Conservation (phyloP, 2,329 filamentous ascomycete genomes). For the Pseudogymnoascus sp. region DNA sequence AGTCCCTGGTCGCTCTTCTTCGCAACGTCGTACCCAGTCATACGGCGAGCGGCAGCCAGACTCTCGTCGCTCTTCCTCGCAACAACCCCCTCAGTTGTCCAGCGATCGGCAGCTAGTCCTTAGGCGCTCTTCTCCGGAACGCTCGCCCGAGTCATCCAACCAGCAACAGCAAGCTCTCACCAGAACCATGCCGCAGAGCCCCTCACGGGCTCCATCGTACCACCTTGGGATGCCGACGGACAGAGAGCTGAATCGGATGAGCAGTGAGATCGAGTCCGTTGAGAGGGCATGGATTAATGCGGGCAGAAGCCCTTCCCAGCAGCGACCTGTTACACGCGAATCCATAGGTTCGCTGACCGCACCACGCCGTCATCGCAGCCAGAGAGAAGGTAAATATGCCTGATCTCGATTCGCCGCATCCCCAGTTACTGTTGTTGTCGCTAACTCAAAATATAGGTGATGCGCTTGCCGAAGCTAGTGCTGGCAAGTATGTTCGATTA, state of each 20-base stretch:
- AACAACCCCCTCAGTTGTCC: background rate
- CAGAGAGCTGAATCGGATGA: background rate
- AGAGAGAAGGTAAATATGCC: conserved; percentile 2
- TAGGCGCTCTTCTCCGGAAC: background rate
- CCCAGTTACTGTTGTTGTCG: background rate
- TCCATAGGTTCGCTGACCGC: background rate
- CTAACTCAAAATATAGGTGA: background rate
- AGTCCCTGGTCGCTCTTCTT: background rate
- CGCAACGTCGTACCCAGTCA: background rate
- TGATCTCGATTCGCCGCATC: background rate
- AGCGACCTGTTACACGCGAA: background rate
- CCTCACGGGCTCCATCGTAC: background rate
- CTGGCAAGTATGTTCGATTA: background rate
- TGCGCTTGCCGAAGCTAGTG: background rate
- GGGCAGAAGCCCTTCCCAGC: background rate
- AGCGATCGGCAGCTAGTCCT: background rate
- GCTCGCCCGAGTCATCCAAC: background rate
- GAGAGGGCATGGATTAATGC: background rate
- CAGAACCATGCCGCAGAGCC: background rate
- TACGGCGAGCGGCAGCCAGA: too few species aligned
- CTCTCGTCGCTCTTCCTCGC: background rate
- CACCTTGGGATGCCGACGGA: background rate
- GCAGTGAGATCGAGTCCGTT: background rate
- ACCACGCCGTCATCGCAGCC: background rate
- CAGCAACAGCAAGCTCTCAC: background rate